Conservation (phyloP, 2,329 filamentous ascomycete species). For the Claviceps pazoutovae region DNA sequence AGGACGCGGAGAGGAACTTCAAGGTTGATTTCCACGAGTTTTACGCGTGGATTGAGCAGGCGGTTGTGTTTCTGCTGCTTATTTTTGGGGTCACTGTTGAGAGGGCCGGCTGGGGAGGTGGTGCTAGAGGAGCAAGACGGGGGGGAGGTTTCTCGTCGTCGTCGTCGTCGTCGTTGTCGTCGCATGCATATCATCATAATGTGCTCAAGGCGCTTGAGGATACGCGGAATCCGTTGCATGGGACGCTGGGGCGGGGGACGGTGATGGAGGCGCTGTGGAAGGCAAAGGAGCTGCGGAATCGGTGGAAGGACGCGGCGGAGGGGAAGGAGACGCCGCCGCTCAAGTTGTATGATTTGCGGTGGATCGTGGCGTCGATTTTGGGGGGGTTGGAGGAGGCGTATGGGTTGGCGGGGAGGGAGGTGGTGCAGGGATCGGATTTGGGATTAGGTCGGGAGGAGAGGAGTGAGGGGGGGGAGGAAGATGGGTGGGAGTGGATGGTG, state of each 20-base stretch:
- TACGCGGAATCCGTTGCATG: conserved; percentile 40
- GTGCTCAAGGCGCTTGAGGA: conserved; percentile 49
- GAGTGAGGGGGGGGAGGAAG: conserved; percentile 13
- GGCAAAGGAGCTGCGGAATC: conserved; percentile 57
- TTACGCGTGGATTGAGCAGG: conserved; percentile 58
- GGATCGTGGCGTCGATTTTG: conserved; percentile 44
- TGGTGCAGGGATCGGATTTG: conserved; percentile 24
- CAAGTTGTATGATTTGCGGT: conserved; percentile 46
- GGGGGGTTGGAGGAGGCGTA: conserved; percentile 45
- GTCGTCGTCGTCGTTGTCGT: neutral
- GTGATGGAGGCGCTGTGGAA: conserved; percentile 44
- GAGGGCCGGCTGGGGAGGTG: conserved; percentile 1
- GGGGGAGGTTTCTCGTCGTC: neutral
- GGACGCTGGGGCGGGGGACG: conserved; percentile 38
- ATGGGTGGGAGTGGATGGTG: conserved; percentile 27
- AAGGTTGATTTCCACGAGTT: conserved; percentile 69
- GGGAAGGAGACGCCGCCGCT: conserved; percentile 26
- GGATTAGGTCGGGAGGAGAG: conserved; percentile 19
- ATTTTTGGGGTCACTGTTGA: conserved; percentile 46
- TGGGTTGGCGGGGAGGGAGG: conserved; percentile 30
- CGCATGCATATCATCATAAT: conserved; percentile 54
- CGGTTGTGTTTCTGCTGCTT: conserved; percentile 51
- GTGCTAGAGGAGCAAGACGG: neutral
- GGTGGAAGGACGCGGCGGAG: conserved; percentile 56
- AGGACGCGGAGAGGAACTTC: conserved; percentile 52